Conservation (phyloP, 2,329 filamentous ascomycete genomes). For the Cladophialophora psammophila region DNA sequence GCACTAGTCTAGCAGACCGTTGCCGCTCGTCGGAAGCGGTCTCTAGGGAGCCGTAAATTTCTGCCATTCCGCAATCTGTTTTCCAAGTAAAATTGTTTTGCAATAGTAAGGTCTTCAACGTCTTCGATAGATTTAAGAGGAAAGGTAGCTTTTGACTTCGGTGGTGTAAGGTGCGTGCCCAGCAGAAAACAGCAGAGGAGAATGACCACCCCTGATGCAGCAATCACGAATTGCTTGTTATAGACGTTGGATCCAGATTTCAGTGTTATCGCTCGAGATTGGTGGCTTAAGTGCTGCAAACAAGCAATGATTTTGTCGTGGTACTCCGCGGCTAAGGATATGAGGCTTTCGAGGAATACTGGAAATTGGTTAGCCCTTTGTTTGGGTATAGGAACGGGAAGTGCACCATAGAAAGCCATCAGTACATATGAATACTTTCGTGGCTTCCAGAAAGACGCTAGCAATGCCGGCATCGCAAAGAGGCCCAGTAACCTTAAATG, state of each 20-base stretch:
- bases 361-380: conserved; percentile 8
- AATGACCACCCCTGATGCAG: neutral
- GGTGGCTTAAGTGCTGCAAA: neutral
- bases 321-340: conserved; percentile 27
- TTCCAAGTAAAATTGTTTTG: conserved; percentile 13
- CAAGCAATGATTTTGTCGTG: conserved; percentile 5
- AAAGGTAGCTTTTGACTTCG: neutral
- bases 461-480: conserved; percentile 22
- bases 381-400: neutral
- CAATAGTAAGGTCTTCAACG: neutral
- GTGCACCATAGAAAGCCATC: conserved; percentile 32
- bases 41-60: neutral
- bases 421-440: conserved; percentile 28
- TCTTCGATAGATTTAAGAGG: neutral
- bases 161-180: neutral
- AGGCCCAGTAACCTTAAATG: conserved; percentile 28
- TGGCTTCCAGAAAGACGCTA: conserved; percentile 31
- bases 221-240: neutral
- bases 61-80: conserved; percentile 22
- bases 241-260: neutral
- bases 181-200: conserved; percentile 12
- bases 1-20: conserved; percentile 15
- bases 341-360: conserved; percentile 32
- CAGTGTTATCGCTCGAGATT: conserved; percentile 12
- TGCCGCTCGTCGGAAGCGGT: conserved; percentile 23